Evolutionary conservation across 805 yeast species (phyloP), one percentile per base, ranked within the genome.

Genomic region (Helenozyma rhizophorensis): DNA sequence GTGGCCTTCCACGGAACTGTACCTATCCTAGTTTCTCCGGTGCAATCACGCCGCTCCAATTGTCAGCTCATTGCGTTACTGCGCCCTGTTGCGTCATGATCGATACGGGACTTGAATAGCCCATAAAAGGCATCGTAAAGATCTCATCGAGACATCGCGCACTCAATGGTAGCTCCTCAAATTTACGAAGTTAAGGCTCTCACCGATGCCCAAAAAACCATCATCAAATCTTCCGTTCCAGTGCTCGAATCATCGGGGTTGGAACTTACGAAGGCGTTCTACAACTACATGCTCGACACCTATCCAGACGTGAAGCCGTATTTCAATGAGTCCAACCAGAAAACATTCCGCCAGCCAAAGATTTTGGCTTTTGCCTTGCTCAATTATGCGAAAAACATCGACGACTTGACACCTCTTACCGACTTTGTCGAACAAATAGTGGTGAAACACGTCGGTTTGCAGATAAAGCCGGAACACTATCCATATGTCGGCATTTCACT

Each of bases 391-490:
- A 63, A 72, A 41, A 65, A 78, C 48, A 78, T 81, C 34, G 79
- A 80, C 40, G 72, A 78, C 37, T 53, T 81, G 33, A 59, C 72
- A 3, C 77, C 72, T 9, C 58, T 82, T 25, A 48, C 64, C 9
- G 72, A 60, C 2, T 73, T 75, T 39, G 84, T 82, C 8, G 60
- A 68, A 30, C 76, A 73, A 39, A 77, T 81, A 45, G 81, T 73
- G 27, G 68, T 66, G 42, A 82, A 80, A 54, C 89, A 82, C 45
- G 78, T 74, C 37, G 83, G 83, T 27, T 60, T 82, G 40, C 75
- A 75, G 48, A 69, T 81, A 26, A 52, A 58, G 40, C 74, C 87
- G 3, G 82, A 76, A 35, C 86, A 80, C 37, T 81, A 81, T 46
- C 75, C 78, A 14, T 65, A 76, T 42, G 87, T 81, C 21, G 89